Conservation (phyloP, 2,329 filamentous ascomycete species). For the Exophiala sp. region DNA sequence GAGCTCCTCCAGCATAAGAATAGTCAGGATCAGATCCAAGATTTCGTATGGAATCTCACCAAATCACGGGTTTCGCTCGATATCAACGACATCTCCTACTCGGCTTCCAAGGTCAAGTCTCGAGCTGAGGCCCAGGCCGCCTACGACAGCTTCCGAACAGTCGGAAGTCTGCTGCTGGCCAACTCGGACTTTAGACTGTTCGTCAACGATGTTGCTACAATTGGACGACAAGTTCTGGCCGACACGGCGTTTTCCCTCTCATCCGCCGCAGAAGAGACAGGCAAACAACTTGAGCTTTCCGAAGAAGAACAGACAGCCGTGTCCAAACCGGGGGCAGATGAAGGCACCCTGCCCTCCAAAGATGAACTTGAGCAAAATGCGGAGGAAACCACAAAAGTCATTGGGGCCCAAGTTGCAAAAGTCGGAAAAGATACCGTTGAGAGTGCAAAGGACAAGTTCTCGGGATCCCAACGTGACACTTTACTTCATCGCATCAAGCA, state of each 20-base stretch:
- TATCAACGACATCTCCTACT: constrained; percentile 55
- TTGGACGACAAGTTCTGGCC: constrained; percentile 77
- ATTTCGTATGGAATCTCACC: constrained; percentile 79
- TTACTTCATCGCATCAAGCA: constrained; percentile 70
- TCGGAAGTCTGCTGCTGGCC: constrained; percentile 76
- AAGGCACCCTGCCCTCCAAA: constrained; percentile 47
- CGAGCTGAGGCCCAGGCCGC: constrained; percentile 68
- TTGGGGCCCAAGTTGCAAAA: constrained; percentile 35
- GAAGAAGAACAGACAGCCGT: constrained; percentile 53
- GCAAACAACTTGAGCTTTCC: constrained; percentile 65
- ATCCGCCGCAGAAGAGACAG: constrained; percentile 66
- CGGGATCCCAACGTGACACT: constrained; percentile 65
- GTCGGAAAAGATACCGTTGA: constrained; percentile 54
- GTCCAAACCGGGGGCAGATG: constrained; percentile 40
- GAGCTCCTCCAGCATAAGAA: constrained; percentile 81
- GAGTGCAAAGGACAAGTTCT: constrained; percentile 68
- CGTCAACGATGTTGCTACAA: constrained; percentile 68
- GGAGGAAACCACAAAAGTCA: constrained; percentile 45
- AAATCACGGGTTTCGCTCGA: constrained; percentile 68
- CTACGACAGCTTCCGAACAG: constrained; percentile 74
- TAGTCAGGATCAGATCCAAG: constrained; percentile 74
- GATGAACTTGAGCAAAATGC: constrained; percentile 59
- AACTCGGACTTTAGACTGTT: constrained; percentile 89
- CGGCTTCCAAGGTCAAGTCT: constrained; percentile 57
- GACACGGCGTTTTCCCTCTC: constrained; percentile 79